Percentiles rank a stretch among this genome's conserved stretches.
These are phyloP conservation scores for Elongisporangium senticosum DNA, from an alignment of 352 stramenopile species.

Conservation along the genomic window DNA sequence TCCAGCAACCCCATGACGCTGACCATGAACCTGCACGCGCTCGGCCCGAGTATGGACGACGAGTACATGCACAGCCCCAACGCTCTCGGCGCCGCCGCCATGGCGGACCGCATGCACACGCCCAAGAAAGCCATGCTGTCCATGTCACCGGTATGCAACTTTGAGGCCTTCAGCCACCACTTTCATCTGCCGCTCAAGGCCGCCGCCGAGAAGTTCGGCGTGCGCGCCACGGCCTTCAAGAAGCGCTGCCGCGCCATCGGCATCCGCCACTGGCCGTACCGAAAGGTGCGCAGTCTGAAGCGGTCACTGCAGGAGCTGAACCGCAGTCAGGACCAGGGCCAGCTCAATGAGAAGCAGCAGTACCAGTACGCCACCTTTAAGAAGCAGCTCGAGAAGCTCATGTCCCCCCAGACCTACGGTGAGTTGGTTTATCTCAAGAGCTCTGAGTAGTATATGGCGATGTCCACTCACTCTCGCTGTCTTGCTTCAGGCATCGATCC, in stretches of 20 bases:
- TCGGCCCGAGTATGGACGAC: slow-evolving; percentile 20
- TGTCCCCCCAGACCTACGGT: slow-evolving; percentile 60
- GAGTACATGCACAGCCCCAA: slow-evolving; percentile 29
- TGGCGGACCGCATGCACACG: slow-evolving; percentile 15
- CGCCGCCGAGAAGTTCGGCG: slow-evolving; percentile 68
- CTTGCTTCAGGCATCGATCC: slow-evolving; percentile 37
- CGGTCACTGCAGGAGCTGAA: slow-evolving; percentile 58
- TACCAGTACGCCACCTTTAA: slow-evolving; percentile 54
- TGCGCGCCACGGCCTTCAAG: slow-evolving; percentile 70
- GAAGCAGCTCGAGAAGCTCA: slow-evolving; percentile 57
- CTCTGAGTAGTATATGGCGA: background rate
- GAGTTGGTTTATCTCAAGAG: background rate
- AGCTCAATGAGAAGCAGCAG: slow-evolving; percentile 61
- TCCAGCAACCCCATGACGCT: slow-evolving; percentile 6
- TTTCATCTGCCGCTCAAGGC: slow-evolving; percentile 67
- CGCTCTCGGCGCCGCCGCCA: slow-evolving; percentile 12
- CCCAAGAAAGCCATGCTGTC: slow-evolving; percentile 41
- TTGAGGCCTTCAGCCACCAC: slow-evolving; percentile 59
- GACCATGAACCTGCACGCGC: slow-evolving; percentile 25
- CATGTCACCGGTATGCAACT: slow-evolving; percentile 58
- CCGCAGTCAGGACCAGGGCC: slow-evolving; percentile 44
- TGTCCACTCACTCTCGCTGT: background rate
- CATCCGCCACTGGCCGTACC: slow-evolving; percentile 68
- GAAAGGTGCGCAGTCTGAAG: slow-evolving; percentile 69
- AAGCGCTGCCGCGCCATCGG: slow-evolving; percentile 67